phyloP scores from a whole-genome alignment of 177 flowering plant species.

The Tripterygium wilfordii region DNA sequence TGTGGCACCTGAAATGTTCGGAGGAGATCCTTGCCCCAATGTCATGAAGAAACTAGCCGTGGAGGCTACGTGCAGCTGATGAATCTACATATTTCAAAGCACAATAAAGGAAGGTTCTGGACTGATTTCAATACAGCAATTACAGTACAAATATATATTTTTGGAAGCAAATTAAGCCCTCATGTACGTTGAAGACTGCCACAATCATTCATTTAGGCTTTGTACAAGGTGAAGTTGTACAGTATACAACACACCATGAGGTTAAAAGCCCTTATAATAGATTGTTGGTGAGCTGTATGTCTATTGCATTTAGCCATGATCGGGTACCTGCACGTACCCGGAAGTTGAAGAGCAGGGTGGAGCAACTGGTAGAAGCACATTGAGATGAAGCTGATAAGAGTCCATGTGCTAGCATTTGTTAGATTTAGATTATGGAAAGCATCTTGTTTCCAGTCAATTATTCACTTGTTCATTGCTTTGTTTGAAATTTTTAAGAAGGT shows the following conservation, averaged over 20 bases:
- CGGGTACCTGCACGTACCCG: too few relatives aligned
- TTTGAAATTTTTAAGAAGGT: conserved; percentile 3
- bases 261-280: conserved; percentile 17
- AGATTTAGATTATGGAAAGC: conserved; percentile 11
- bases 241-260: conserved; percentile 42
- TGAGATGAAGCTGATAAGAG: conserved; percentile 24
- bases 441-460: conserved; percentile 18
- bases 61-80: conserved; percentile 68
- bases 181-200: conserved; percentile 13
- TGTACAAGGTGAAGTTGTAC: conserved; percentile 52
- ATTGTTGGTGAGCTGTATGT: too few relatives aligned
- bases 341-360: not conserved
- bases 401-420: conserved; percentile 26
- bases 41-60: conserved; percentile 75
- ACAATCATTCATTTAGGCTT: conserved; percentile 20
- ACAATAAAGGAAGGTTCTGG: not conserved
- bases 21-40: conserved; percentile 78
- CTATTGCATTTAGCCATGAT: too few relatives aligned
- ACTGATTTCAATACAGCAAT: conserved; percentile 4
- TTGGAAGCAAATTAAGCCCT: conserved; percentile 5
- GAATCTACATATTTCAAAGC: not conserved
- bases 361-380: conserved; percentile 20
- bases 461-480: too few relatives aligned
- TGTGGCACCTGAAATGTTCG: conserved; percentile 58
- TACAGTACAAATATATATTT: not conserved